Conservation (phyloP, 2,329 filamentous ascomycete genomes). For the Trichoderma afroharzianum region DNA sequence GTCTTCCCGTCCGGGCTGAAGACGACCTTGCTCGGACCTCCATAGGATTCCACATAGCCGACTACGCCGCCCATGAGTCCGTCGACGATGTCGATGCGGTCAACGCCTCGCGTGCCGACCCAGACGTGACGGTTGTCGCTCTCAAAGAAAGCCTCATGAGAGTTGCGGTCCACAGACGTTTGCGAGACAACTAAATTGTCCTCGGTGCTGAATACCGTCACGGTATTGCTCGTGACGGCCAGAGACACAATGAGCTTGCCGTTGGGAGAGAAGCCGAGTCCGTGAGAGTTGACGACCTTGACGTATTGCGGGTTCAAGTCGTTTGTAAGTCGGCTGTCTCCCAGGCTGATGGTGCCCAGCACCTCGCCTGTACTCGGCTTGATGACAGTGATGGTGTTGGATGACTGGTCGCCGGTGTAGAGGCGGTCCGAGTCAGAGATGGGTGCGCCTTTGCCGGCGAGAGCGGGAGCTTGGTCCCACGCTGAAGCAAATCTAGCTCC, state of each 20-base stretch:
- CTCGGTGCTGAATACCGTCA: conserved; percentile 18
- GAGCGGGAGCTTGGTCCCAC: conserved; percentile 6
- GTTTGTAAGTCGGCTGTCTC: conserved; percentile 5
- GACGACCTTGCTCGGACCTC: conserved; percentile 20
- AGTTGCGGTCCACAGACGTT: conserved; percentile 15
- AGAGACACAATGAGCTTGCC: conserved; percentile 19
- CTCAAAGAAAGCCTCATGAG: conserved; percentile 21
- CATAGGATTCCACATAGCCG: conserved; percentile 11
- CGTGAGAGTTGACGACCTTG: conserved; percentile 18
- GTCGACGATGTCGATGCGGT: conserved; percentile 18
- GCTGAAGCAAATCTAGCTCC: neutral
- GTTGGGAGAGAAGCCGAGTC: conserved; percentile 19
- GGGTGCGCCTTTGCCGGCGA: conserved; percentile 9
- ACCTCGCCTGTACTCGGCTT: conserved; percentile 16
- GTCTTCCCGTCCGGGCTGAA: conserved; percentile 19
- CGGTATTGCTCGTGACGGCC: conserved; percentile 19
- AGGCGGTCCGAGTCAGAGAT: conserved; percentile 13
- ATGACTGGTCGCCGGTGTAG: conserved; percentile 18
- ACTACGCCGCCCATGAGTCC: conserved; percentile 17
- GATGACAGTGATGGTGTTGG: conserved; percentile 17
- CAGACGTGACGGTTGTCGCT: conserved; percentile 19
- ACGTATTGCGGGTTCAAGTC: conserved; percentile 19
- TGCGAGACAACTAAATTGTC: conserved; percentile 19
- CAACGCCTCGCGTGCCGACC: conserved; percentile 19
- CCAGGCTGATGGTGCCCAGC: conserved; percentile 19